Conservation (phyloP, 2,329 filamentous ascomycete species). For the Fusarium sp. region DNA sequence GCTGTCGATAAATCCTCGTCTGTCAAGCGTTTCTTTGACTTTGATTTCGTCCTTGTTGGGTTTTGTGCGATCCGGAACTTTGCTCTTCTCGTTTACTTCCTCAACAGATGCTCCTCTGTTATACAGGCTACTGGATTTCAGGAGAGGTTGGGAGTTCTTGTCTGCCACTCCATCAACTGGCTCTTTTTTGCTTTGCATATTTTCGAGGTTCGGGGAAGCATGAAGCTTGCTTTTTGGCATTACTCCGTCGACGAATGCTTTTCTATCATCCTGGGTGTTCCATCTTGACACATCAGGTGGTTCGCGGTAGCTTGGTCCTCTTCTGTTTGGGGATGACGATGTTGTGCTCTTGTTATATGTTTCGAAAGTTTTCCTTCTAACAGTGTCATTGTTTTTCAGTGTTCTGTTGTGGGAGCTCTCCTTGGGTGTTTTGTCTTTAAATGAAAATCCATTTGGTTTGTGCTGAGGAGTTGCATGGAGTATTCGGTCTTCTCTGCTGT, state of each 20-base stretch:
- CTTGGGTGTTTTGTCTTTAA: neutral
- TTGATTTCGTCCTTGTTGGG: neutral
- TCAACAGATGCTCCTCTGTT: neutral
- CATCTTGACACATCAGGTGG: neutral
- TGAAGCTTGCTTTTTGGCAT: neutral
- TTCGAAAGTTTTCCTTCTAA: neutral
- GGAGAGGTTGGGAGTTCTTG: neutral
- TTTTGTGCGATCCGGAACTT: neutral
- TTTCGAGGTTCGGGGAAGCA: neutral
- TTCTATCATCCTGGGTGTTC: neutral
- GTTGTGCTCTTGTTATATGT: neutral
- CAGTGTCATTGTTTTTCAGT: neutral
- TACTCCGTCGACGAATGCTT: neutral
- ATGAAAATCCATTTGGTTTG: neutral
- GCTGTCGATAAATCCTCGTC: neutral
- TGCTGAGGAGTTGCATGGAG: neutral
- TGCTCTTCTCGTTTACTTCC: neutral
- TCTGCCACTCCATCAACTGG: neutral
- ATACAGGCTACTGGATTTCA: neutral
- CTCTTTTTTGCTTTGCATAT: neutral
- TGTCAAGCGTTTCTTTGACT: neutral
- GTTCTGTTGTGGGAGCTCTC: neutral
- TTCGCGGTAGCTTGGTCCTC: neutral
- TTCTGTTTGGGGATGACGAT: neutral
- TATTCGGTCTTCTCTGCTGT: neutral